Conservation (phyloP, 495 filamentous ascomycete genomes). For the Parathielavia appendiculata region DNA sequence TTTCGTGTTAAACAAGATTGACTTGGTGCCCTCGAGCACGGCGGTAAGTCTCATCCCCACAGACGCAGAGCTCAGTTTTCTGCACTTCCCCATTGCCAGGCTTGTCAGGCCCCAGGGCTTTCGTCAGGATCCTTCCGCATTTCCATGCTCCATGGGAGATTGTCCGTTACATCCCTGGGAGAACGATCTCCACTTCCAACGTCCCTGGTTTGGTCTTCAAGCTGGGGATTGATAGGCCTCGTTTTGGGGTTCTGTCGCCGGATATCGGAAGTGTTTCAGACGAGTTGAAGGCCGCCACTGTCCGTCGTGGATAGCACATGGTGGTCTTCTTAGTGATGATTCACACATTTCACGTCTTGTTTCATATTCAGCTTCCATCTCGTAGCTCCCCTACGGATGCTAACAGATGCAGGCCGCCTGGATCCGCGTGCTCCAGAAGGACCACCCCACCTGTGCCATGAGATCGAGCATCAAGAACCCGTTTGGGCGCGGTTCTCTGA, state of each 20-base stretch:
- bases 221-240: conserved; percentile 65
- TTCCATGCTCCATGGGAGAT: conserved; percentile 58
- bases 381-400: conserved; percentile 14
- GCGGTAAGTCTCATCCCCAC: conserved; percentile 66
- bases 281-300: conserved; percentile 77
- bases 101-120: conserved; percentile 55
- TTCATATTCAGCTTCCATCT: conserved; percentile 4
- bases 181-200: conserved; percentile 61
- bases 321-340: conserved; percentile 96
- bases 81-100: background rate
- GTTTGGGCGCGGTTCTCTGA: conserved; percentile 61
- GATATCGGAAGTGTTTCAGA: conserved; percentile 55
- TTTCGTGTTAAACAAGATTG: conserved; percentile 84
- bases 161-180: conserved; percentile 99
- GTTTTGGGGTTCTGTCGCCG: conserved; percentile 83
- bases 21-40: conserved; percentile 86
- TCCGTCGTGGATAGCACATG: conserved; percentile 46
- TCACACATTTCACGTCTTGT: conserved; percentile 65
- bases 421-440: conserved; percentile 43
- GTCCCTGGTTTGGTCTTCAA: conserved; percentile 53
- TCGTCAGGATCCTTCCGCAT: conserved; percentile 85
- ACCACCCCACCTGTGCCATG: conserved; percentile 90
- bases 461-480: conserved; percentile 89
- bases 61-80: background rate
- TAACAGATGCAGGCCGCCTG: conserved; percentile 30